Evolutionary conservation across 805 yeast genomes (phyloP).

Genomic region (Kodamaea restingae): DNA sequence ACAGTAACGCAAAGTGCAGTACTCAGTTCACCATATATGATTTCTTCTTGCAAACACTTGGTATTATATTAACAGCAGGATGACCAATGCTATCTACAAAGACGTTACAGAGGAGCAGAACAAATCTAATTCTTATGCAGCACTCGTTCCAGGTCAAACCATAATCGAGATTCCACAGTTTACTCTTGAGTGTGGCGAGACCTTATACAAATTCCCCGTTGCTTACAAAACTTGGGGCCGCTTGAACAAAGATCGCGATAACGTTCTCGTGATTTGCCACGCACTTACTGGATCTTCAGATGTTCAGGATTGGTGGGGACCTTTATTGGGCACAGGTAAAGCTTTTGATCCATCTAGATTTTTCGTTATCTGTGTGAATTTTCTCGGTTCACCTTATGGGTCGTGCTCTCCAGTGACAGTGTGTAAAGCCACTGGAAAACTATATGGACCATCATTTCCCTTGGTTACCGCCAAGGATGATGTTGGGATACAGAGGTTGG

Average conservation of each 20-base stretch:
- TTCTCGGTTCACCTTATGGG: conserved; percentile 97
- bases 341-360: conserved; percentile 90
- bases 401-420: conserved; percentile 85
- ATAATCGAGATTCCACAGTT: conserved; percentile 74
- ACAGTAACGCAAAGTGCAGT: neutral
- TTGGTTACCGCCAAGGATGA: conserved; percentile 93
- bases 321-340: conserved; percentile 74
- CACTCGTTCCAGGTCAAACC: conserved; percentile 70
- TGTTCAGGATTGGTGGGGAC: conserved; percentile 99
- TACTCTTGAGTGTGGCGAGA: conserved; percentile 78
- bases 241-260: conserved; percentile 62
- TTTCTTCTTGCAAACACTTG: conserved; percentile 16
- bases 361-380: conserved; percentile 82
- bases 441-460: conserved; percentile 95
- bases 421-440: conserved; percentile 69
- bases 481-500: conserved; percentile 68
- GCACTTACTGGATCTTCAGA: conserved; percentile 95
- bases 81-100: conserved; percentile 22
- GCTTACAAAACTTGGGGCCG: conserved; percentile 97
- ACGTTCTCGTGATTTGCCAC: conserved; percentile 88
- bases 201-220: conserved; percentile 70
- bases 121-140: conserved; percentile 60
- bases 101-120: conserved; percentile 45
- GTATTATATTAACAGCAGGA: conserved; percentile 15
- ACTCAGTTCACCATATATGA: conserved; percentile 9